Conservation (phyloP, 805 yeast genomes). For the Schwanniomyces vanrijiae region DNA sequence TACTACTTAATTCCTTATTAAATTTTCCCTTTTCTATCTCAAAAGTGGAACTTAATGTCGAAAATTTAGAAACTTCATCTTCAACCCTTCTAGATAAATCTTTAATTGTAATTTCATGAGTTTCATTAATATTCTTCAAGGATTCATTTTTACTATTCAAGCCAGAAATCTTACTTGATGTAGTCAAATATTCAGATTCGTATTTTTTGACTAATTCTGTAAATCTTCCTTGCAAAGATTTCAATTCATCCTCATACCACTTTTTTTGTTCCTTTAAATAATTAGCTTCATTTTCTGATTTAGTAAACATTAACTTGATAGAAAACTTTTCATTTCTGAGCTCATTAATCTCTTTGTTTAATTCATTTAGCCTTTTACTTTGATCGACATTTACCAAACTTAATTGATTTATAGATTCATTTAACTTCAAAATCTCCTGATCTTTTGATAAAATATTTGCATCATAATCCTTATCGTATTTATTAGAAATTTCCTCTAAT, state of each 20-base stretch:
- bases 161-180: constrained; percentile 27
- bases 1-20: constrained; percentile 43
- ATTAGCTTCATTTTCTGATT: constrained; percentile 31
- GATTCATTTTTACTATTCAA: constrained; percentile 24
- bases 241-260: constrained; percentile 43
- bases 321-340: constrained; percentile 35
- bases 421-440: constrained; percentile 24
- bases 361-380: constrained; percentile 32
- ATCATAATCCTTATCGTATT: constrained; percentile 10
- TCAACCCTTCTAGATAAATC: constrained; percentile 45
- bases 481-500: constrained; percentile 13
- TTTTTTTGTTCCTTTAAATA: constrained; percentile 34
- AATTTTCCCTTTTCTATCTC: constrained; percentile 49
- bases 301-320: constrained; percentile 35
- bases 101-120: constrained; percentile 45
- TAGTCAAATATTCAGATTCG: constrained; percentile 33
- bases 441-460: constrained; percentile 15
- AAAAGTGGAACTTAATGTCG: constrained; percentile 21
- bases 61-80: constrained; percentile 15
- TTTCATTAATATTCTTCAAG: constrained; percentile 33
- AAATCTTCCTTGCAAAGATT: constrained; percentile 31
- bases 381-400: constrained; percentile 36
- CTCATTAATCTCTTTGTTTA: constrained; percentile 37
- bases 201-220: constrained; percentile 39
- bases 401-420: constrained; percentile 26